These are phyloP conservation scores for Eucalyptus cloeziana DNA, from an alignment of 345 rosid species.

Conservation along the genomic window DNA sequence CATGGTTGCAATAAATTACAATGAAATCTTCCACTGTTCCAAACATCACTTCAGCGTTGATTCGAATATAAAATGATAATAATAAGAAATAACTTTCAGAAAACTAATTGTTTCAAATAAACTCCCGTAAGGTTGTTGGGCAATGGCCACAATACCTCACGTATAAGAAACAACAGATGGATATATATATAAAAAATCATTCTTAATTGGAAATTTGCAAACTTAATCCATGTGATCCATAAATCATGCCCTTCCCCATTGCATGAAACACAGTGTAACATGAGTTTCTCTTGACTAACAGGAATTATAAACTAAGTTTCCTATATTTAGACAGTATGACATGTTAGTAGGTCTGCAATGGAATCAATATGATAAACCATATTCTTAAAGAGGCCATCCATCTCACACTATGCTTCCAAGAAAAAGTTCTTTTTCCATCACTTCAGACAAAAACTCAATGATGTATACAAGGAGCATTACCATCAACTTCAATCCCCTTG, in stretches of 20 bases:
- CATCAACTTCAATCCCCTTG: slow-evolving; percentile 98
- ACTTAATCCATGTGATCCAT: background rate
- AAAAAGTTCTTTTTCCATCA: background rate
- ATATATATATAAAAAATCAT: background rate
- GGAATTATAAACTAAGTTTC: background rate
- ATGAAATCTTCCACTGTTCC: background rate
- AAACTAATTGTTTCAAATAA: background rate
- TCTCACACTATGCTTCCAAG: background rate
- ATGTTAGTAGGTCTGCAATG: background rate
- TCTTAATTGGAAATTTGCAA: background rate
- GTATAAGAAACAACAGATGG: background rate
- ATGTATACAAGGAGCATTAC: slow-evolving; percentile 9
- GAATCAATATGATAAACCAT: background rate
- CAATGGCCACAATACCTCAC: background rate
- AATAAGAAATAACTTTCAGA: background rate
- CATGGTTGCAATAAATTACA: background rate
- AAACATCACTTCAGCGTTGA: background rate
- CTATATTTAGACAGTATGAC: background rate
- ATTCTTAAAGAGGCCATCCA: background rate
- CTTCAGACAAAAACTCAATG: background rate
- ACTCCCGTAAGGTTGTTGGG: background rate
- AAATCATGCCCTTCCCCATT: background rate
- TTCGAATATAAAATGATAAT: background rate
- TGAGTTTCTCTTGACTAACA: background rate
- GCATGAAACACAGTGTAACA: background rate